Evolutionary conservation across 2,329 filamentous ascomycete species (phyloP), one percentile per base, ranked within the genome.

Genomic region (Canariomyces notabilis): DNA sequence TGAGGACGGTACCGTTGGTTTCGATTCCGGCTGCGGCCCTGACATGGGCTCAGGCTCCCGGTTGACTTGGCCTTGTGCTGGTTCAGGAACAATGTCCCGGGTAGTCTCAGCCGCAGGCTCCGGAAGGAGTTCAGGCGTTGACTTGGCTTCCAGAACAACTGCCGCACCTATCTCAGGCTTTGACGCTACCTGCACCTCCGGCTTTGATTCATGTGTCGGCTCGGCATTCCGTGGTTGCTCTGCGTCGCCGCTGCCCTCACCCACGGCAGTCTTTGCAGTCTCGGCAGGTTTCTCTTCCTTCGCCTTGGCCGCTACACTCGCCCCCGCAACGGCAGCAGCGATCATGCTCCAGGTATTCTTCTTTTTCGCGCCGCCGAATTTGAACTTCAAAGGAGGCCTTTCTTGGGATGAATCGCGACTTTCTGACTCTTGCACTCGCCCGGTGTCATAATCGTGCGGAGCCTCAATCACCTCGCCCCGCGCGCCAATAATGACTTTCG

Each of bases 301-400:
- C 20, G 48, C 45, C 41, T 41, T 54, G 9, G 9, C 44, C 12
- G 48, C 29, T 40, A 37, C 41, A 5, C 57, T 60, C 6, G 59
- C 72, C 21, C 68, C 67, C 11, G 71, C 64, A 39, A 79, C 64
- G 14, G 74, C 74, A 26, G 73, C 72, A 34, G 75, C 70, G 37
- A 81, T 66, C 26, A 71, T 69, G 20, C 72, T 74, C 79, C 78
- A 80, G 38, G 68, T 67, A 39, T 42, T 52, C 40, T 46, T 50
- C 37, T 40, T 49, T 29, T 20, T 42, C 15, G 34, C 34, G 12
- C 20, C 22, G 20, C 34, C 44, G 21, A 52, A 54, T 40, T 40
- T 52, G 37, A 52, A 40, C 26, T 49, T 54, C 11, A 46, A 0
- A 0, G 52, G 29, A 4, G 44, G 44, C 12, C 42, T 36, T 18